Conservation (phyloP, 139 green algal genomes). For the Auxenochlorella pyrenoidosa region DNA sequence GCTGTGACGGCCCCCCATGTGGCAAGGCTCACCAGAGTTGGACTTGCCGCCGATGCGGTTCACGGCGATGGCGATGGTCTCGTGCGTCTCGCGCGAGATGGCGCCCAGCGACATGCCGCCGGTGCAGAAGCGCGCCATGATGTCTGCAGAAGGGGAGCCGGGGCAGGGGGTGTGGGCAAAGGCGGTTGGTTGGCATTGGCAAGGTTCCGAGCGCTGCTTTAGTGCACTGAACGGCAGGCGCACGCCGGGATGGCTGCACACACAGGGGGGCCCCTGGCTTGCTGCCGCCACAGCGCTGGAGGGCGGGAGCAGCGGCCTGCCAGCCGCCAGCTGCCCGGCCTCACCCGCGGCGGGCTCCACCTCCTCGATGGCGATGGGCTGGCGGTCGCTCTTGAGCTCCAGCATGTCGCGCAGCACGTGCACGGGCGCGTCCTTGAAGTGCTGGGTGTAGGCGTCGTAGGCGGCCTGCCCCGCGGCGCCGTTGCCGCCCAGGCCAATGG, state of each 20-base stretch:
- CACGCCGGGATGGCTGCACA: no score
- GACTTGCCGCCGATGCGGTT: conserved; percentile 98
- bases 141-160: conserved; percentile 49
- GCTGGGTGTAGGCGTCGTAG: conserved; percentile 90
- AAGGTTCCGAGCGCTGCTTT: no score
- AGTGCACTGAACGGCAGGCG: no score
- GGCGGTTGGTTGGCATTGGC: no score
- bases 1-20: no score
- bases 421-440: conserved; percentile 83
- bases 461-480: conserved; percentile 54
- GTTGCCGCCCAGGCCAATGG: conserved; percentile 87
- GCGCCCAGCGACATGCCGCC: conserved; percentile 98
- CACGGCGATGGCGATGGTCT: conserved; percentile 98
- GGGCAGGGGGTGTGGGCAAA: not conserved
- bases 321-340: no score
- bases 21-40: conserved; percentile 84
- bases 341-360: conserved; percentile 79
- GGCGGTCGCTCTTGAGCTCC: conserved; percentile 72
- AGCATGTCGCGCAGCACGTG: conserved; percentile 93
- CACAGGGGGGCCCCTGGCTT: no score
- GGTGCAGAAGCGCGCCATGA: conserved; percentile 98
- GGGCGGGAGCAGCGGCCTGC: no score
- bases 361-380: conserved; percentile 83
- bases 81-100: conserved; percentile 97
- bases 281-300: no score